These are phyloP conservation scores for Salvia splendens DNA, from an alignment of 257 asterid species.

Conservation along the genomic window DNA sequence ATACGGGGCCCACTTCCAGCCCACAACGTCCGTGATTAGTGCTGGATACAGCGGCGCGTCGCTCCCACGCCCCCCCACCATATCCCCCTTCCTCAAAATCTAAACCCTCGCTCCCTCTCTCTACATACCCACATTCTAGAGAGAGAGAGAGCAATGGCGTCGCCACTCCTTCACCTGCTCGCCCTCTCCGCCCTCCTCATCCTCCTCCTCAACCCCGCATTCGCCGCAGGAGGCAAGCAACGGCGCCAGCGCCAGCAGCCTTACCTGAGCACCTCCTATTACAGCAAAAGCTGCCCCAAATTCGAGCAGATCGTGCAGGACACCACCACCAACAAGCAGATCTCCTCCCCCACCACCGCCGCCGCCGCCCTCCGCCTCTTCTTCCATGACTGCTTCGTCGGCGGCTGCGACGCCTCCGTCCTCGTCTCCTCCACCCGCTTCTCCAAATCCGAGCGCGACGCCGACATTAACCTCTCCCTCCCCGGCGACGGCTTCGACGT, in stretches of 20 bases:
- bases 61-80: not conserved
- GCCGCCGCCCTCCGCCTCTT: constrained; percentile 92
- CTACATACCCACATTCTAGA: not conserved
- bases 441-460: constrained; percentile 83
- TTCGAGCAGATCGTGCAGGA: constrained; percentile 75
- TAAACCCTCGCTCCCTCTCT: constrained; percentile 28
- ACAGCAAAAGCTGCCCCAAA: constrained; percentile 61
- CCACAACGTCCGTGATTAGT: constrained; percentile 49
- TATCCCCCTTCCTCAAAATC: constrained; percentile 19
- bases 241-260: constrained; percentile 26
- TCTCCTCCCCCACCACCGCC: constrained; percentile 93
- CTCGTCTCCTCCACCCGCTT: constrained; percentile 80
- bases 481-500: constrained; percentile 98
- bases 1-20: constrained; percentile 41
- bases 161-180: constrained; percentile 36
- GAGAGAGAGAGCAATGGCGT: constrained; percentile 32
- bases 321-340: constrained; percentile 79
- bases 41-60: constrained; percentile 39
- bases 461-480: constrained; percentile 87
- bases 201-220: constrained; percentile 30
- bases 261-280: constrained; percentile 46
- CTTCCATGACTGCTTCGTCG: constrained; percentile 88
- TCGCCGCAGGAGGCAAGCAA: not conserved
- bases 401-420: constrained; percentile 91
- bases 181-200: constrained; percentile 25